Evolutionary conservation across 108 stramenopile species (phyloP), one percentile per base, ranked within the genome.

Genomic region (Aurantiochytrium sp.): DNA sequence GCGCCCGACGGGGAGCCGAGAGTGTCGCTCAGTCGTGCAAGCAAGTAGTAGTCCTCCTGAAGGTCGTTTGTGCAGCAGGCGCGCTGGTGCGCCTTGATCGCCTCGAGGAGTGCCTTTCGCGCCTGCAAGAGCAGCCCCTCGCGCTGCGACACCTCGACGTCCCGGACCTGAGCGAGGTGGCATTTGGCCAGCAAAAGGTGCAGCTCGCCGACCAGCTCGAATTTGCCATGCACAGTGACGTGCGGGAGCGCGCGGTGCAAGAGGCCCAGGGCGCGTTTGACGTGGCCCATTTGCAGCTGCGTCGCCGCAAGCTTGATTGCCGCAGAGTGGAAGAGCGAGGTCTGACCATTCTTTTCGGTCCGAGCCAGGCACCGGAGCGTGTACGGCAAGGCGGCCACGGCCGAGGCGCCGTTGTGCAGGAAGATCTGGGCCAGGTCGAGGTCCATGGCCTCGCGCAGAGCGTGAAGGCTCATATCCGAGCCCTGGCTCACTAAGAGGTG

Each of bases 101-200:
- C 39, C 24, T 81, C 45, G 15, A 27, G 1, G 8, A 81, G 45
- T 12, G 73, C 73, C 6, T 24, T 12, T 24, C 8, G 45, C 73
- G 42, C 12, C 45, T 42, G 3, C 42, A 19, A 37, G 73, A 48
- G 27, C 30, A 30, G 39, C 10, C 21, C 8, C 39, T 24, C 32
- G 6, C 73, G 21, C 12, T 5, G 27, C 73, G 21, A 6, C 39
- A 24, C 39, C 6, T 6, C 21, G 12, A 48, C 6, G 6, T 65
- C 19, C 10, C 59, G 59, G 8, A 19, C 59, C 24, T 65, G 10
- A 6, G 73, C 73, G 10, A 81, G 39, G 45, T 81, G 73, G 45
- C 73, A 81, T 81, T 81, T 81, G 73, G 73, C 73, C 27, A 81
- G 3, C n/a, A 81, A 30, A n/a, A 81, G 73, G 24, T 81, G 73